Evolutionary conservation across 2,329 filamentous ascomycete species (phyloP).

Genomic region (Aureobasidium sp.): DNA sequence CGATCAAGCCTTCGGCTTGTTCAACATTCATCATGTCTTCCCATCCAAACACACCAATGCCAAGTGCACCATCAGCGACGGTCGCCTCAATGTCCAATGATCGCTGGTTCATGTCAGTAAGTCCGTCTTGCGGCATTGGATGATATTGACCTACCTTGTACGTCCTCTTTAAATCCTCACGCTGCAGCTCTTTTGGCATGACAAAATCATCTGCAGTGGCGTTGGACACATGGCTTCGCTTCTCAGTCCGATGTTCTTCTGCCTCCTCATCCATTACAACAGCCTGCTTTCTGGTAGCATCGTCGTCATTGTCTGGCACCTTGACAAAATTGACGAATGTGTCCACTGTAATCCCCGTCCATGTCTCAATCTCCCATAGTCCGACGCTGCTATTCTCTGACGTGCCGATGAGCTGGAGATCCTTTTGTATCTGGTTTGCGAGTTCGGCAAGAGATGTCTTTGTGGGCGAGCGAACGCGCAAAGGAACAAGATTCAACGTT

Average conservation of each 20-base stretch:
- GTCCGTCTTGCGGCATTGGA: no score
- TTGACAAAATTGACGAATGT: slow-evolving; percentile 78
- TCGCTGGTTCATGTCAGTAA: slow-evolving; percentile 33
- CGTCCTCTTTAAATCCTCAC: slow-evolving; percentile 23
- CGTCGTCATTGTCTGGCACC: slow-evolving; percentile 35
- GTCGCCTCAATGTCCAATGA: slow-evolving; percentile 51
- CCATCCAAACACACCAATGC: slow-evolving; percentile 48
- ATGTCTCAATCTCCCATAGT: slow-evolving; percentile 63
- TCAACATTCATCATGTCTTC: slow-evolving; percentile 36
- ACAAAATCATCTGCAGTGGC: slow-evolving; percentile 16
- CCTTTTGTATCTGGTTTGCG: slow-evolving; percentile 58
- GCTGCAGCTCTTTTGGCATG: slow-evolving; percentile 22
- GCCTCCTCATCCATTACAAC: slow-evolving; percentile 23
- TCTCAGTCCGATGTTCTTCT: slow-evolving; percentile 19
- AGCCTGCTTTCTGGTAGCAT: slow-evolving; percentile 1
- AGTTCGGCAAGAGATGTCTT: slow-evolving; percentile 37
- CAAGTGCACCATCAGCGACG: slow-evolving; percentile 41
- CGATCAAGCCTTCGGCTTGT: slow-evolving; percentile 29
- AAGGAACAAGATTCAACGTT: slow-evolving; percentile 71
- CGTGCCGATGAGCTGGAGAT: slow-evolving; percentile 56
- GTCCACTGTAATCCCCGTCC: slow-evolving; percentile 66
- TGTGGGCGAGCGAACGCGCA: slow-evolving; percentile 46
- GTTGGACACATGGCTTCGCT: slow-evolving; percentile 20
- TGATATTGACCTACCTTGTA: slow-evolving; percentile 30
- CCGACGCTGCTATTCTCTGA: slow-evolving; percentile 52